Conservation (phyloP, 2,329 filamentous ascomycete genomes). For the Helotiales sp. region DNA sequence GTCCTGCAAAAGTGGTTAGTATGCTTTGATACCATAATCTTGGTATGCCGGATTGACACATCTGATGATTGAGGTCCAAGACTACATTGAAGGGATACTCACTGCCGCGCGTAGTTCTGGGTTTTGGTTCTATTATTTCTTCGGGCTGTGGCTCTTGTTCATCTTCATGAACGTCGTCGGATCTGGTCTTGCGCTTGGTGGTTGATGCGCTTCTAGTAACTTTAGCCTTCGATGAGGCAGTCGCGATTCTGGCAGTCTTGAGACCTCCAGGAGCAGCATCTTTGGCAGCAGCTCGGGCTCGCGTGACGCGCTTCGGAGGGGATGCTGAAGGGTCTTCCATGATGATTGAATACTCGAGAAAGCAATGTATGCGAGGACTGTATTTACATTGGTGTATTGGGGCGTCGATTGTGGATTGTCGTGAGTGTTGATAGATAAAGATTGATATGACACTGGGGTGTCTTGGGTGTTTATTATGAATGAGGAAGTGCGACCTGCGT, state of each 20-base stretch:
- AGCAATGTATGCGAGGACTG: conserved; percentile 1
- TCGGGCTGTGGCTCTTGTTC: conserved; percentile 37
- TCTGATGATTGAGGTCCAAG: neutral
- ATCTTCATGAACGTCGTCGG: conserved; percentile 54
- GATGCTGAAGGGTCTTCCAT: conserved; percentile 56
- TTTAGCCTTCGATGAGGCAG: conserved; percentile 46
- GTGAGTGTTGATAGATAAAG: neutral
- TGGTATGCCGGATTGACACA: neutral
- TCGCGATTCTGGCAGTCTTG: conserved; percentile 48
- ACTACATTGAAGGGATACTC: neutral
- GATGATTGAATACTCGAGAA: conserved; percentile 22
- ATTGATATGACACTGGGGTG: neutral
- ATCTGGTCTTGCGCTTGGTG: conserved; percentile 55
- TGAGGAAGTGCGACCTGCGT: neutral
- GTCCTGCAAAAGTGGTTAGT: conserved; percentile 23
- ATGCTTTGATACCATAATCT: neutral
- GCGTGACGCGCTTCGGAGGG: conserved; percentile 60
- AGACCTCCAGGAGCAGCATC: conserved; percentile 37
- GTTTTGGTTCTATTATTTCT: conserved; percentile 31
- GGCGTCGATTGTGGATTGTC: neutral
- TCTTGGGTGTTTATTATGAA: neutral
- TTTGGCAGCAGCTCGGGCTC: conserved; percentile 47
- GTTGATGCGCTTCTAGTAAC: conserved; percentile 34
- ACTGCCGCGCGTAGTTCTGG: conserved; percentile 45
- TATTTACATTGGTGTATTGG: conserved; percentile 21